A percentile compares a stretch with the other conserved stretches of the same genome.
phyloP scores from a whole-genome alignment of 2,329 filamentous ascomycete genomes.

The Rachicladosporium sp. region DNA sequence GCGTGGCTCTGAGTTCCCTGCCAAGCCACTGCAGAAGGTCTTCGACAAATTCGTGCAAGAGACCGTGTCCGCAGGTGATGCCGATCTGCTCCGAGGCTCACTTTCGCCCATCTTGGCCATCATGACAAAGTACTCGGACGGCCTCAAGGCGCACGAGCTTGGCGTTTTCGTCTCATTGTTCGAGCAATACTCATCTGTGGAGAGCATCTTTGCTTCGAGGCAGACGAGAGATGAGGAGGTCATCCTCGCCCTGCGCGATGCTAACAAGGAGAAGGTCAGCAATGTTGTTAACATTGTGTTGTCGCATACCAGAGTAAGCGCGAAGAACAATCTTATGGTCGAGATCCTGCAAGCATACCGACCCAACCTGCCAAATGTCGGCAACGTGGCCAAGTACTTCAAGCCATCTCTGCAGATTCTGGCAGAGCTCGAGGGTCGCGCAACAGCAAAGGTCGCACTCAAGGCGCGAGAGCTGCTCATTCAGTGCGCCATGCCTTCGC shows the following conservation, averaged over 20 bases:
- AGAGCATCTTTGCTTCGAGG: conserved; percentile 76
- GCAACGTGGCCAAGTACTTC: conserved; percentile 80
- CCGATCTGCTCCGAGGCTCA: conserved; percentile 57
- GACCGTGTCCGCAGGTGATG: conserved; percentile 61
- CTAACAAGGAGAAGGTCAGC: conserved; percentile 83
- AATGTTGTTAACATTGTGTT: conserved; percentile 81
- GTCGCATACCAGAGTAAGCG: conserved; percentile 80
- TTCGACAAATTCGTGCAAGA: conserved; percentile 84
- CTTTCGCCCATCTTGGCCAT: conserved; percentile 67
- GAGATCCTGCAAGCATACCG: conserved; percentile 89
- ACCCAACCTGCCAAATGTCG: conserved; percentile 82
- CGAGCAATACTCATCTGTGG: conserved; percentile 68
- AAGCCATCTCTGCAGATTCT: conserved; percentile 70
- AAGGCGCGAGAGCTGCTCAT: conserved; percentile 97
- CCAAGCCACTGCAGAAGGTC: conserved; percentile 72
- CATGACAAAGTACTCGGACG: conserved; percentile 69
- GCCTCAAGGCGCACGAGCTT: conserved; percentile 83
- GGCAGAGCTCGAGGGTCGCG: conserved; percentile 77
- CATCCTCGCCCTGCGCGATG: conserved; percentile 82
- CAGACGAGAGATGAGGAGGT: conserved; percentile 85
- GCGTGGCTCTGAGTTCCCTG: conserved; percentile 77
- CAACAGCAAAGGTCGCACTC: conserved; percentile 86
- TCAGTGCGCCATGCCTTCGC: conserved; percentile 86
- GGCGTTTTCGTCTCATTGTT: conserved; percentile 68
- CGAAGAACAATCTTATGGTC: conserved; percentile 87